A percentile compares a stretch with the other conserved stretches of the same genome.
These are phyloP conservation scores for Cicer pinnatifidum DNA, from an alignment of 306 rosid species.

Conservation along the genomic window DNA sequence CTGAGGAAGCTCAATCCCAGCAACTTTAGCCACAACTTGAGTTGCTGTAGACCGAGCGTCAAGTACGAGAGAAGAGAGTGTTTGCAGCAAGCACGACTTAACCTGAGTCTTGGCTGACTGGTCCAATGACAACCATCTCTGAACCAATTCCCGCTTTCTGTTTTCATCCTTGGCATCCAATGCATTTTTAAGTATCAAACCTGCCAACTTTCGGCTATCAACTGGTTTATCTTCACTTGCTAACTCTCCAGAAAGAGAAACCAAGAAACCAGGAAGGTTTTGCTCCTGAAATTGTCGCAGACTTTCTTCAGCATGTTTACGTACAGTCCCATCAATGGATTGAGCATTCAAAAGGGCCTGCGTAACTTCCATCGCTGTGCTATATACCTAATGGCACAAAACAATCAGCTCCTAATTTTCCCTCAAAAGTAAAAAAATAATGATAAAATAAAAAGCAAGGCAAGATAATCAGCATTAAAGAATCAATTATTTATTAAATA, in stretches of 20 bases:
- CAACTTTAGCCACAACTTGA: conserved; percentile 88
- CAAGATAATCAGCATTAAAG: not conserved
- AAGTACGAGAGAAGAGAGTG: conserved; percentile 63
- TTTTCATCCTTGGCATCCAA: conserved; percentile 89
- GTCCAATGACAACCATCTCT: conserved; percentile 82
- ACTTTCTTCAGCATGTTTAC: conserved; percentile 88
- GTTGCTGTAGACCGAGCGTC: conserved; percentile 88
- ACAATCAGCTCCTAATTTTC: conserved; percentile 27
- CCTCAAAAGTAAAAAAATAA: not conserved
- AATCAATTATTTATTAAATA: conserved; percentile 7
- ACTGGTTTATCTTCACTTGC: conserved; percentile 83
- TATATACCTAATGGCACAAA: conserved; percentile 47
- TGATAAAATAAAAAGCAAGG: not conserved
- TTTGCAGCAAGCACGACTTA: conserved; percentile 72
- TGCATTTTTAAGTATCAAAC: conserved; percentile 84
- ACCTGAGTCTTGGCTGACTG: conserved; percentile 67
- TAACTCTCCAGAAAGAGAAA: conserved; percentile 81
- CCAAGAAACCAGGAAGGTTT: conserved; percentile 79
- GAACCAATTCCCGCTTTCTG: conserved; percentile 78
- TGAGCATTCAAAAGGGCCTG: conserved; percentile 84
- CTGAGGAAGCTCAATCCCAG: conserved; percentile 88
- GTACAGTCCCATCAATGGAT: conserved; percentile 70
- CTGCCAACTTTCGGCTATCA: conserved; percentile 88
- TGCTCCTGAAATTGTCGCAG: conserved; percentile 90
- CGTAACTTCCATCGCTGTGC: conserved; percentile 83